Evolutionary conservation across 768 basidiomycete species (phyloP), one percentile per base, ranked within the genome.

Genomic region (Leccinellum rugosiceps): DNA sequence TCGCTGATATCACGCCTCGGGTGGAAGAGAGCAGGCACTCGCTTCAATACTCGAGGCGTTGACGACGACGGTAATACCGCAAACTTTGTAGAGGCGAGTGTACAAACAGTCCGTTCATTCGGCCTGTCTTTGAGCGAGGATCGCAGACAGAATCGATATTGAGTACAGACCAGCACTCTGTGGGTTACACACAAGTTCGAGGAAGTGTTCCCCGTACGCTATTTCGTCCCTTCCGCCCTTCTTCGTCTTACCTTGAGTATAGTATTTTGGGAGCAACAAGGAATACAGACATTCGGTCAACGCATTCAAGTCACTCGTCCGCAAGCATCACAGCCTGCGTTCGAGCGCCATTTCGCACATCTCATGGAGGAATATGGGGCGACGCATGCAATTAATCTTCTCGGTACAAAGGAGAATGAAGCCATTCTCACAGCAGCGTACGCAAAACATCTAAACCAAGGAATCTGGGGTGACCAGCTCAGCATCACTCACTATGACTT

Each of bases 201-300:
- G 97, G 97, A 58, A 95, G 92, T 64, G 91, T 99, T 44, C 97
- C 97, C 57, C 78, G 94, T 96, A 78, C 67, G 92, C 53, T 57
- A 65, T 63, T 59, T 44, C 25, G 55, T 47, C 28, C 7, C 34
- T 50, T 31, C 0, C n/a, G 21, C 34, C 35, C 41, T 10, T 46
- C 50, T 35, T 31, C 53, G 51, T 61, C 58, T 65, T 62, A 56
- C 21, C 56, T 34, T 46, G 53, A 55, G 53, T 41, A 47, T 67
- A 94, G 94, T 98, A 57, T 99, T 99, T 71, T 99, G 97, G 97
- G 96, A 98, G 71, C 96, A 99, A 67, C 94, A 96, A 74, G 94
- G 93, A 26, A 71, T 95, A 41, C 93, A 95, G 68, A 95, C 96
- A 0, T 94, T 99, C 67, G 92, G 94, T 35, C 94, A 93, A 62